Conservation (phyloP, 2,329 filamentous ascomycete species). For the Botrytis hyacinthi region DNA sequence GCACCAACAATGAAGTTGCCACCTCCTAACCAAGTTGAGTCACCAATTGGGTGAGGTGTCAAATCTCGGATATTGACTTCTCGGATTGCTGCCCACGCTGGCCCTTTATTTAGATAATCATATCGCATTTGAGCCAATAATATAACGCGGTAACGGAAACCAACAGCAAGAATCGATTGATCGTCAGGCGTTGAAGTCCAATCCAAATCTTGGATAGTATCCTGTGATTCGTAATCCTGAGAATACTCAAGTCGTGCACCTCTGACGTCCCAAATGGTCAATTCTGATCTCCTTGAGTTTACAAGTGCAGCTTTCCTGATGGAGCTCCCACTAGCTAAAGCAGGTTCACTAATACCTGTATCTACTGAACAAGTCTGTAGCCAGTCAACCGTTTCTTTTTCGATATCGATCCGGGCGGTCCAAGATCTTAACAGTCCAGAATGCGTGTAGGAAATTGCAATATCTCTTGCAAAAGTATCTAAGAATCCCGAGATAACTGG, state of each 20-base stretch:
- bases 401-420: slow-evolving; percentile 71
- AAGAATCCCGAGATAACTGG: slow-evolving; percentile 73
- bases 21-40: slow-evolving; percentile 85
- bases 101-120: slow-evolving; percentile 82
- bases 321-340: slow-evolving; percentile 79
- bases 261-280: slow-evolving; percentile 90
- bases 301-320: slow-evolving; percentile 85
- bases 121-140: slow-evolving; percentile 85
- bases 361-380: slow-evolving; percentile 77
- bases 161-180: slow-evolving; percentile 87
- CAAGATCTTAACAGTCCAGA: slow-evolving; percentile 76
- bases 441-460: slow-evolving; percentile 80
- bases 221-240: slow-evolving; percentile 68
- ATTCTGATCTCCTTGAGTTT: slow-evolving; percentile 65
- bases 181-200: slow-evolving; percentile 91
- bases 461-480: slow-evolving; percentile 81
- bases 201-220: slow-evolving; percentile 81
- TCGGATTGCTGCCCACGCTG: slow-evolving; percentile 83
- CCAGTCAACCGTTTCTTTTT: slow-evolving; percentile 69
- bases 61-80: slow-evolving; percentile 78
- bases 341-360: slow-evolving; percentile 69
- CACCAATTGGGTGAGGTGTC: slow-evolving; percentile 86
- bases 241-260: slow-evolving; percentile 79
- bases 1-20: slow-evolving; percentile 84
- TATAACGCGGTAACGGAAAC: slow-evolving; percentile 81